Percentiles rank a stretch among this genome's conserved stretches.
These are phyloP conservation scores for Sequoiadendron giganteum DNA, from an alignment of 75 land plant species.

Conservation along the genomic window DNA sequence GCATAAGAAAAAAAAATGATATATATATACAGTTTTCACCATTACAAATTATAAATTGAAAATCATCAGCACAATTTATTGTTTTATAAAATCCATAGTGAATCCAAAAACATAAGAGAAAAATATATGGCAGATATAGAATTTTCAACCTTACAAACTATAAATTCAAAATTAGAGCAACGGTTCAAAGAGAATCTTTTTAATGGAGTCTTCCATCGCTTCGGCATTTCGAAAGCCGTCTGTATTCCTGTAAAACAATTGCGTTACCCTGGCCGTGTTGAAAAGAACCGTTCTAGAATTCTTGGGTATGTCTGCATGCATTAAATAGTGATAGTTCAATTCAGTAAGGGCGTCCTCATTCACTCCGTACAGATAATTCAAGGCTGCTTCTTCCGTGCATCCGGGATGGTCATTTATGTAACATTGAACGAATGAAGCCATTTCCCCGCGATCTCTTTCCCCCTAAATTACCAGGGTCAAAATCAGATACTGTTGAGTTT, in stretches of 20 bases:
- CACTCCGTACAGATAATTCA: neutral
- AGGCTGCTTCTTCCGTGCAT: neutral
- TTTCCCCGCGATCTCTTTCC: neutral
- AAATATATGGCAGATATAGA: too few relatives aligned
- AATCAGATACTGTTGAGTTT: too few relatives aligned
- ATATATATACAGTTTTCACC: too few relatives aligned
- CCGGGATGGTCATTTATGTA: constrained; percentile 26
- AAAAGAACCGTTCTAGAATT: constrained; percentile 20
- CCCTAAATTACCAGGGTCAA: neutral
- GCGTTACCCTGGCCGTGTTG: constrained; percentile 25
- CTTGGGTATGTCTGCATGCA: neutral
- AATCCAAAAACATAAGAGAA: too few relatives aligned
- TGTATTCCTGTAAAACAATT: constrained; percentile 18
- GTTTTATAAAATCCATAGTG: too few relatives aligned
- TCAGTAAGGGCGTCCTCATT: constrained; percentile 21
- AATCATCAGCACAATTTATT: too few relatives aligned
- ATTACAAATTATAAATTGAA: too few relatives aligned
- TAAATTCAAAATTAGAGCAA: neutral
- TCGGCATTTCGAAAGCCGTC: constrained; percentile 25
- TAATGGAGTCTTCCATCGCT: constrained; percentile 22
- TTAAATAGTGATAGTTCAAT: constrained; percentile 10
- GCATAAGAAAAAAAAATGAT: too few relatives aligned
- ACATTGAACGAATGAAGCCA: constrained; percentile 10
- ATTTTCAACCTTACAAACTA: too few relatives aligned
- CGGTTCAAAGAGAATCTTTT: neutral